A percentile compares a stretch with the other conserved stretches of the same genome.
Conservation (phyloP, 164 flowering plant species). For the Magnolia sinica region DNA sequence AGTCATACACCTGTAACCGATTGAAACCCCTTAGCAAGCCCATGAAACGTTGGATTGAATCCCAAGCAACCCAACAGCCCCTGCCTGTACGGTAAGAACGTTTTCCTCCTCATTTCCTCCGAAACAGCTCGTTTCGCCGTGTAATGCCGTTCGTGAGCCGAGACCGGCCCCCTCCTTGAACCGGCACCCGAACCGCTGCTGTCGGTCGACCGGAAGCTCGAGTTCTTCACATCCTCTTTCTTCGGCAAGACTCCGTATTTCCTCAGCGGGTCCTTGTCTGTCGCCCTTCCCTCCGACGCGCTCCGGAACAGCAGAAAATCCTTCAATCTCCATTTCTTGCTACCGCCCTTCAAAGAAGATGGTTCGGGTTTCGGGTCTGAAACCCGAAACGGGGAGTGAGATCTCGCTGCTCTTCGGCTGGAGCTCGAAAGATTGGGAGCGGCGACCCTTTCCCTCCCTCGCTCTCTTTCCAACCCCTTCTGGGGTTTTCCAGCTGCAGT, state of each 20-base stretch:
- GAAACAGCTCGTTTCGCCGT: constrained; percentile 69
- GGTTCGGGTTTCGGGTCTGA: constrained; percentile 11
- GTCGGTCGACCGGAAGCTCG: constrained; percentile 45
- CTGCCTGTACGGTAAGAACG: constrained; percentile 77
- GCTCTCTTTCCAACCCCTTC: constrained; percentile 19
- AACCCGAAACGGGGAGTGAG: constrained; percentile 60
- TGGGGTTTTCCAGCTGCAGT: constrained; percentile 19
- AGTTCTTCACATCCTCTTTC: constrained; percentile 42
- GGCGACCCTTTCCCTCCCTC: constrained; percentile 45
- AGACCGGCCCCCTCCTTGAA: constrained; percentile 42
- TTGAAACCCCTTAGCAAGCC: constrained; percentile 46
- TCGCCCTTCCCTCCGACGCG: constrained; percentile 86
- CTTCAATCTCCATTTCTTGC: constrained; percentile 65
- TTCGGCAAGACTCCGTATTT: constrained; percentile 41
- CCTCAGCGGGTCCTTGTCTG: constrained; percentile 61
- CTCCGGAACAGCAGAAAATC: constrained; percentile 82
- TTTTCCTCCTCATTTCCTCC: constrained; percentile 68
- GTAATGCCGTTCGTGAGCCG: constrained; percentile 86
- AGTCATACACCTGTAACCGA: background rate
- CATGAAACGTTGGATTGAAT: constrained; percentile 47
- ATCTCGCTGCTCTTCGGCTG: constrained; percentile 48
- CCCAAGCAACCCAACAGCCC: constrained; percentile 68
- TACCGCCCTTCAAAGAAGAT: background rate
- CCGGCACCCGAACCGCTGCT: constrained; percentile 27
- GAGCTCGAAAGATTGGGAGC: constrained; percentile 15